Conservation (phyloP, 805 yeast species). For the Wickerhamiella parazyma region DNA sequence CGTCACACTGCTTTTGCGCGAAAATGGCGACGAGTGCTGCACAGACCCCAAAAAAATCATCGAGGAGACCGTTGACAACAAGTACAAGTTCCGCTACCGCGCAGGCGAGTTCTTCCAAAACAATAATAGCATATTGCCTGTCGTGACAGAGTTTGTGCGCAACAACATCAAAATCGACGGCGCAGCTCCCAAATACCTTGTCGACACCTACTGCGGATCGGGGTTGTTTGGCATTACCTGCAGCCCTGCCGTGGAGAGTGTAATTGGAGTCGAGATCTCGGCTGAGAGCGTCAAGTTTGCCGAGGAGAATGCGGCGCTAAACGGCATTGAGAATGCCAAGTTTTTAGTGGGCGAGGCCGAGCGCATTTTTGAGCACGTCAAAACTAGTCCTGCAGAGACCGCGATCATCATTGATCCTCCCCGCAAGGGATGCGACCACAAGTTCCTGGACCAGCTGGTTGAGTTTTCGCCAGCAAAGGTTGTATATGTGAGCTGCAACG, state of each 20-base stretch:
- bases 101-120: conserved; percentile 97
- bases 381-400: conserved; percentile 58
- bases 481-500: conserved; percentile 94
- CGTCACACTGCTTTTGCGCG: conserved; percentile 70
- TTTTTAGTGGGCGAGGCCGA: conserved; percentile 92
- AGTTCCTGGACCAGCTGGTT: conserved; percentile 72
- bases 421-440: conserved; percentile 89
- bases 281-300: conserved; percentile 89
- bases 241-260: conserved; percentile 64
- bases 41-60: conserved; percentile 67
- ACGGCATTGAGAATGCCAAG: conserved; percentile 61
- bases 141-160: conserved; percentile 68
- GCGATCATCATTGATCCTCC: conserved; percentile 94
- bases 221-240: conserved; percentile 87
- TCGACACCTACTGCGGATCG: conserved; percentile 94
- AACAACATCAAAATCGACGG: conserved; percentile 42
- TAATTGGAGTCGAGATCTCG: conserved; percentile 87
- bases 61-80: conserved; percentile 48
- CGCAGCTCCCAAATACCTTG: conserved; percentile 46
- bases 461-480: conserved; percentile 72
- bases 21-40: conserved; percentile 46
- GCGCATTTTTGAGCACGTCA: conserved; percentile 54
- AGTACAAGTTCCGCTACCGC: conserved; percentile 63
- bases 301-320: conserved; percentile 58
- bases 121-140: conserved; percentile 79